A percentile compares a stretch with the other conserved stretches of the same genome.
phyloP scores from a whole-genome alignment of 2,329 filamentous ascomycete genomes.

The Juglanconis oblonga region DNA sequence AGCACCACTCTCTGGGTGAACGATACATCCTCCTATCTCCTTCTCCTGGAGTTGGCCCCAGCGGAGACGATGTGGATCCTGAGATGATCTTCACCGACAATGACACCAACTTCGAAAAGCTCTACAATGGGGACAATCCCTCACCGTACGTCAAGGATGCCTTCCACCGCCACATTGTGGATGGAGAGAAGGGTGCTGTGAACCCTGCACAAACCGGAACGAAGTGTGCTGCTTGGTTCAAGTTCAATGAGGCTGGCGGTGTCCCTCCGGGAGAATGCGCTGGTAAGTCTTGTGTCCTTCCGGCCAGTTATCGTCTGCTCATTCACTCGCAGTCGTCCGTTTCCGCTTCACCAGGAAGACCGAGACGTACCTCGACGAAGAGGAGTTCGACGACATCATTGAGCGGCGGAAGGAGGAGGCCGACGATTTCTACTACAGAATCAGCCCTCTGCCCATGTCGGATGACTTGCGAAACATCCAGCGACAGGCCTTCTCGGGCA shows the following conservation, averaged over 20 bases:
- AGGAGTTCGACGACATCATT: conserved; percentile 85
- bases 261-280: conserved; percentile 89
- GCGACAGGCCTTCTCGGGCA: conserved; percentile 88
- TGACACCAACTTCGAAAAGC: conserved; percentile 77
- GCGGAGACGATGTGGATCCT: conserved; percentile 80
- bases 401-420: conserved; percentile 85
- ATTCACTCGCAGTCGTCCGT: conserved; percentile 64
- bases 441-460: conserved; percentile 89
- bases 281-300: conserved; percentile 58
- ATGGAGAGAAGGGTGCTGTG: conserved; percentile 74
- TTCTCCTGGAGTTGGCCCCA: conserved; percentile 78
- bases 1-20: conserved; percentile 76
- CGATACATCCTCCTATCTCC: conserved; percentile 83
- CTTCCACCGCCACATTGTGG: conserved; percentile 84
- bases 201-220: conserved; percentile 81
- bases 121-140: conserved; percentile 78
- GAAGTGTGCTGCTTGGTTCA: conserved; percentile 88
- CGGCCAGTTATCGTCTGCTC: conserved; percentile 24
- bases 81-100: conserved; percentile 91
- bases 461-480: conserved; percentile 95
- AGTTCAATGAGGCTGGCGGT: conserved; percentile 85
- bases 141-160: conserved; percentile 90
- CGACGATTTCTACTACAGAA: conserved; percentile 91
- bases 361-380: conserved; percentile 83
- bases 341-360: conserved; percentile 79